Evolutionary conservation across 257 asterid genomes (phyloP).

Genomic region (Linderniella brevidens): DNA sequence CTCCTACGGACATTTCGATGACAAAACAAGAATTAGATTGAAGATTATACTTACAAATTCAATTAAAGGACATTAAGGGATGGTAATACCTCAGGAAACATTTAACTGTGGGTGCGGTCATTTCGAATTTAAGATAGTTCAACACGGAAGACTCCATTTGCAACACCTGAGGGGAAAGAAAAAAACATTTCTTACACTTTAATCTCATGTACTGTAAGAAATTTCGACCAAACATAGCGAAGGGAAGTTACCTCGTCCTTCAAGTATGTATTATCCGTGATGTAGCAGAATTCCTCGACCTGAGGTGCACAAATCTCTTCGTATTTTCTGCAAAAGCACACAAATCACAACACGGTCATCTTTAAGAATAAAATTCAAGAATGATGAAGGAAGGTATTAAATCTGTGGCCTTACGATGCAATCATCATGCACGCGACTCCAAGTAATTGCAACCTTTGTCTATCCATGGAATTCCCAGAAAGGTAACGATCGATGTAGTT

Average conservation of each 20-base stretch:
- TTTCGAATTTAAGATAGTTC: conserved; percentile 73
- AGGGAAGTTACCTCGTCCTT: conserved; percentile 47
- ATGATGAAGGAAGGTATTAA: neutral
- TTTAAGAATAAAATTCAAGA: neutral
- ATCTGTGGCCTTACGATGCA: conserved; percentile 56
- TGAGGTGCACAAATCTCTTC: conserved; percentile 95
- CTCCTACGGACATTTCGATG: conserved; percentile 29
- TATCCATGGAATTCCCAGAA: conserved; percentile 73
- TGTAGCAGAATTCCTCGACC: conserved; percentile 85
- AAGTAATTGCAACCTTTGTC: conserved; percentile 71
- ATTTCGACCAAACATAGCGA: neutral
- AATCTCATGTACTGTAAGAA: neutral
- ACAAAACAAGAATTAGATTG: conserved; percentile 3
- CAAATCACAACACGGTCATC: neutral
- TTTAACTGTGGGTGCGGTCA: conserved; percentile 77
- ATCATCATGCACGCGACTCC: conserved; percentile 98
- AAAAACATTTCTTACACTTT: neutral
- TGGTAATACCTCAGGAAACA: conserved; percentile 64
- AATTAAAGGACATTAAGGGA: conserved; percentile 2
- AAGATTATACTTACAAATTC: neutral
- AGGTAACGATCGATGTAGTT: conserved; percentile 93
- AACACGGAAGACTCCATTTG: conserved; percentile 71
- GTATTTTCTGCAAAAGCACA: conserved; percentile 45
- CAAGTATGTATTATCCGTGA: conserved; percentile 82
- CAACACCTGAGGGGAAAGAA: conserved; percentile 41